A percentile compares a stretch with the other conserved stretches of the same genome.
Conservation (phyloP, 768 basidiomycete genomes). For the Kwoniella sp. region DNA sequence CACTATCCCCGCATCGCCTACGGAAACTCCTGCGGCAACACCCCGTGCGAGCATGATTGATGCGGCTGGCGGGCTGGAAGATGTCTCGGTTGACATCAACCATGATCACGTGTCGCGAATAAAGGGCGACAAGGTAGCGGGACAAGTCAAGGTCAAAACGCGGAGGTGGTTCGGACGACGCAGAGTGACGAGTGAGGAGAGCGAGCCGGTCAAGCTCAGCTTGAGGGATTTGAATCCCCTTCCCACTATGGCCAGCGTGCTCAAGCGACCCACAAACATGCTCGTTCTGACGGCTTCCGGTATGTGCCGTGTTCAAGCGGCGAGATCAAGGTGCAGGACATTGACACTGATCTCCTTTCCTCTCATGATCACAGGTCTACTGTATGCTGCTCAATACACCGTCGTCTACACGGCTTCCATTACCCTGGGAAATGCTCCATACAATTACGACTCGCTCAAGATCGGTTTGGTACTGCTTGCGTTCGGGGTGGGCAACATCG, state of each 20-base stretch:
- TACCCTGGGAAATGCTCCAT: slow-evolving; percentile 59
- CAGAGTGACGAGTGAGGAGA: slow-evolving; percentile 9
- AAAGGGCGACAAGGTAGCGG: too few species aligned
- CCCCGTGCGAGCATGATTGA: too few species aligned
- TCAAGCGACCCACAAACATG: slow-evolving; percentile 65
- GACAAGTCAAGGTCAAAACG: neutral
- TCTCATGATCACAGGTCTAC: slow-evolving; percentile 55
- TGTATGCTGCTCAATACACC: slow-evolving; percentile 68
- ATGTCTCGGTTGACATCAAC: too few species aligned
- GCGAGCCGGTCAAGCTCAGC: slow-evolving; percentile 56
- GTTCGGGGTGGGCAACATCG: slow-evolving; percentile 61
- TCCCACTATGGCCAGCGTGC: slow-evolving; percentile 59
- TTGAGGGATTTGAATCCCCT: slow-evolving; percentile 72
- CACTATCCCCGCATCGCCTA: slow-evolving; percentile 4
- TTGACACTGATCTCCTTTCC: neutral
- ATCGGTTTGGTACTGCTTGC: slow-evolving; percentile 73
- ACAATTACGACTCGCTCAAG: slow-evolving; percentile 64
- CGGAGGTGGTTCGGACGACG: slow-evolving; percentile 14
- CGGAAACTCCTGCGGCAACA: neutral
- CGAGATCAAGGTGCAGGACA: neutral
- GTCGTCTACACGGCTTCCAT: slow-evolving; percentile 70
- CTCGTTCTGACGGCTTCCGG: slow-evolving; percentile 64
- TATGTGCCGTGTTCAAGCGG: slow-evolving; percentile 45
- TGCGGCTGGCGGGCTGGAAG: too few species aligned
- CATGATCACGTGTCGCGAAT: too few species aligned